These are phyloP conservation scores for Picea glauca DNA, from an alignment of 75 land plant genomes.

Conservation along the genomic window DNA sequence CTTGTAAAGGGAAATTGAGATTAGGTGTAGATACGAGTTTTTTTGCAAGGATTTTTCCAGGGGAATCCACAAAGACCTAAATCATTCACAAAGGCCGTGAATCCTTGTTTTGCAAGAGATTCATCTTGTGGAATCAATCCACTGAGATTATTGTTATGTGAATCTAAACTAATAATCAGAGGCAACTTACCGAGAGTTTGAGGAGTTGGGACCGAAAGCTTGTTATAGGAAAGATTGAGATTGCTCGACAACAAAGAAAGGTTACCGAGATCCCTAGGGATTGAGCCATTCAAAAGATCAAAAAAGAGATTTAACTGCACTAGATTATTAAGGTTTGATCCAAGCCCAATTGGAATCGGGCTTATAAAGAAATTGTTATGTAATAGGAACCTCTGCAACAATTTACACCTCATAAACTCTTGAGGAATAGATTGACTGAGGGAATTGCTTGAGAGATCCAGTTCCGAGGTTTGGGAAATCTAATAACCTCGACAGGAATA, in stretches of 20 bases:
- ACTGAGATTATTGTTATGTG: conserved; percentile 58
- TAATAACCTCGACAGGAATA: conserved; percentile 37
- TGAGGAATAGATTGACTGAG: conserved; percentile 46
- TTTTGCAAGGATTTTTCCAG: conserved; percentile 52
- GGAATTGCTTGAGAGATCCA: conserved; percentile 68
- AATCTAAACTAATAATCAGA: conserved; percentile 60
- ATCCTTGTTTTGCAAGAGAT: conserved; percentile 63
- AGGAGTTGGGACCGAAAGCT: conserved; percentile 59
- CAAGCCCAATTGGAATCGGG: conserved; percentile 52
- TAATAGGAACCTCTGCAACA: conserved; percentile 50
- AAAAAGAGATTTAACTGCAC: conserved; percentile 61
- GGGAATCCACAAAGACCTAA: conserved; percentile 74
- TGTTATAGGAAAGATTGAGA: conserved; percentile 68
- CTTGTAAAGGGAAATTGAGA: background rate
- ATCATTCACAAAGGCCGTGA: conserved; percentile 65
- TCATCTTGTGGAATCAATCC: conserved; percentile 77
- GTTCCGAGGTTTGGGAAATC: conserved; percentile 47
- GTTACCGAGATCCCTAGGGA: conserved; percentile 64
- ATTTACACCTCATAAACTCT: conserved; percentile 38
- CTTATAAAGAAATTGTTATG: conserved; percentile 51
- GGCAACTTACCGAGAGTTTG: conserved; percentile 60
- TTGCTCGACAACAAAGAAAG: conserved; percentile 49
- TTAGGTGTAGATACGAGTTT: conserved; percentile 3
- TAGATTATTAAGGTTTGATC: conserved; percentile 35
- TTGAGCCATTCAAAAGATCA: conserved; percentile 47